Evolutionary conservation across 306 rosid genomes (phyloP), one percentile per base, ranked within the genome.

Genomic region (Citrullus amarus): DNA sequence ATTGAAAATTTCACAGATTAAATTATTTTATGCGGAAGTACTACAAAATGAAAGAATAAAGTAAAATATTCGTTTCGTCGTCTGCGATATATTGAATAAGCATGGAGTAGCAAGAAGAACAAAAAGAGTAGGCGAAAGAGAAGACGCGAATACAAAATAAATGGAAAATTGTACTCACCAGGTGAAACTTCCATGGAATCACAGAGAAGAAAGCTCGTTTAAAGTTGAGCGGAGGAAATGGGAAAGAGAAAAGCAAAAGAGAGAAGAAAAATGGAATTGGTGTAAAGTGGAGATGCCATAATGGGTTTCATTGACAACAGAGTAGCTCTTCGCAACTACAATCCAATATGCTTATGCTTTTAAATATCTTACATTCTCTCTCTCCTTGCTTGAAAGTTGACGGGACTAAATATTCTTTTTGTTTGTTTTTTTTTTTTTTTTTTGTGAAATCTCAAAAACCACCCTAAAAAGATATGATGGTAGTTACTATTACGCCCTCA

Each of bases 221-320:
- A 16, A 77, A 4, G 14, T 39, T 28, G 15, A 14, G 20, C 61
- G 73, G 85, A 63, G 62, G 39, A 36, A 32, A 34, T 25, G 25
- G 73, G 39, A 56, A 41, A 48, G 39, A 11, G 5, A 22, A 60
- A 28, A 67, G 75, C 32, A 70, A 53, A 32, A 60, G 76, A 44
- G 59, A 34, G 20, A 46, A 55, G 73, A 32, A 72, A 51, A 15
- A 56, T 28, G 46, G 56, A 5, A 32, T 34, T 72, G 71, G 22
- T 28, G 25, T 25, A 72, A 71, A 84, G 87, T 84, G 86, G 87
- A 86, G 84, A 86, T 78, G 76, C 88, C 79, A 84, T 81, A 13
- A 78, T 82, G 48, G 78, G 16, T 82, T 72, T 80, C 15, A 30
- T 78, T 56, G 75, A 56, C 59, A 60, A 71, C 67, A 70, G 55